These are phyloP conservation scores for Chytriomyces confervae DNA, from an alignment of 192 early-diverging fungal genomes.

Conservation along the genomic window DNA sequence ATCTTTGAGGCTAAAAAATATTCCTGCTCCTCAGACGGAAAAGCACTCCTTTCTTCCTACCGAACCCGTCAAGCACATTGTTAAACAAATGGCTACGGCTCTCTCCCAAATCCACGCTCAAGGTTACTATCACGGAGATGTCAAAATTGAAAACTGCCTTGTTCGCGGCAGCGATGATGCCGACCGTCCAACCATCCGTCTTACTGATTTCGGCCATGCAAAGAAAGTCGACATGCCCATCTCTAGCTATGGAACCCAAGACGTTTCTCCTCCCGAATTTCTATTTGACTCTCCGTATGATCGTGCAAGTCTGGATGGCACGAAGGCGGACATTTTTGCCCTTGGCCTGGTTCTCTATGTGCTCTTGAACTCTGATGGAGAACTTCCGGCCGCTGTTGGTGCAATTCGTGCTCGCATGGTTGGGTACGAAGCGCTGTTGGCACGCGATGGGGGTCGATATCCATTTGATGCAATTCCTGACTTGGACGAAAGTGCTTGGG, in stretches of 20 bases:
- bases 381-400: constrained; percentile 10
- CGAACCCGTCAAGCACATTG: constrained; percentile 40
- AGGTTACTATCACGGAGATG: constrained; percentile 66
- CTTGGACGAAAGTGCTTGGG: constrained; percentile 9
- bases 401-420: not conserved
- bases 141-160: constrained; percentile 83
- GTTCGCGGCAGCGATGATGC: constrained; percentile 52
- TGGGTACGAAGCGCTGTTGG: constrained; percentile 5
- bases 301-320: constrained; percentile 1
- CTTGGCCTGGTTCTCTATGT: constrained; percentile 28
- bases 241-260: constrained; percentile 24
- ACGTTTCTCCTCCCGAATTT: constrained; percentile 33
- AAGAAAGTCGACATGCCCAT: not conserved
- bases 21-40: no score
- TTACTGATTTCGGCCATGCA: constrained; percentile 30
- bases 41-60: not conserved
- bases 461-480: not conserved
- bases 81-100: constrained; percentile 48
- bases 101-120: constrained; percentile 50
- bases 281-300: constrained; percentile 9
- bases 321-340: constrained; percentile 33
- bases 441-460: not conserved
- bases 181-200: constrained; percentile 1
- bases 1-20: no score
- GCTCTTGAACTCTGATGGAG: constrained; percentile 22